Percentiles rank a stretch among this genome's conserved stretches.
Evolutionary conservation across 768 basidiomycete genomes (phyloP).

Genomic region (Coprinellus micaceus): DNA sequence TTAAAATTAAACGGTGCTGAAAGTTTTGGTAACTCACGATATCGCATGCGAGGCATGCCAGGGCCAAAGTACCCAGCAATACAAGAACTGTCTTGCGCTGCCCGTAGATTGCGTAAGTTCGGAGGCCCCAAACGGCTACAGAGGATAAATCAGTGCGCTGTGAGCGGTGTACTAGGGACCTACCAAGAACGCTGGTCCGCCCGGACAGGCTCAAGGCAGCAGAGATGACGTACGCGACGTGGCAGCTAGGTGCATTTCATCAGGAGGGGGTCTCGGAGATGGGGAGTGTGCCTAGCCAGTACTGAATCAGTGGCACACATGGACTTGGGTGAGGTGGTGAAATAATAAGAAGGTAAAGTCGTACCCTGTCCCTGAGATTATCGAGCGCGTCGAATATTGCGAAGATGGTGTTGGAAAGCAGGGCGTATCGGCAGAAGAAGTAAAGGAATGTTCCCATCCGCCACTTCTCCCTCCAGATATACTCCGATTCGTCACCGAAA

Average conservation of each 20-base stretch:
- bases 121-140: not conserved
- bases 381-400: not conserved
- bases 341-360: not conserved
- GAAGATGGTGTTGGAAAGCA: constrained; percentile 2
- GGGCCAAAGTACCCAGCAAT: too few species aligned
- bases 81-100: not conserved
- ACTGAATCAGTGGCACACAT: not conserved
- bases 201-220: constrained; percentile 4
- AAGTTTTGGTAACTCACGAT: too few species aligned
- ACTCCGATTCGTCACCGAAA: constrained; percentile 2
- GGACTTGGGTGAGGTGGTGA: not conserved
- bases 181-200: constrained; percentile 3
- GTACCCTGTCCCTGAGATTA: constrained; percentile 1
- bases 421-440: constrained; percentile 7
- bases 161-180: not conserved
- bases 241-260: not conserved
- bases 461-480: constrained; percentile 8
- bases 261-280: not conserved
- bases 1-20: too few species aligned
- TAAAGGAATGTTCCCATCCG: constrained; percentile 3
- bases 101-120: not conserved
- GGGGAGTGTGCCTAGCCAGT: not conserved
- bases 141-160: not conserved
- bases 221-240: constrained; percentile 5
- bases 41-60: too few species aligned